A percentile compares a stretch with the other conserved stretches of the same genome.
These are phyloP conservation scores for Arctium lappa DNA, from an alignment of 129 eudicot genomes.

Conservation along the genomic window DNA sequence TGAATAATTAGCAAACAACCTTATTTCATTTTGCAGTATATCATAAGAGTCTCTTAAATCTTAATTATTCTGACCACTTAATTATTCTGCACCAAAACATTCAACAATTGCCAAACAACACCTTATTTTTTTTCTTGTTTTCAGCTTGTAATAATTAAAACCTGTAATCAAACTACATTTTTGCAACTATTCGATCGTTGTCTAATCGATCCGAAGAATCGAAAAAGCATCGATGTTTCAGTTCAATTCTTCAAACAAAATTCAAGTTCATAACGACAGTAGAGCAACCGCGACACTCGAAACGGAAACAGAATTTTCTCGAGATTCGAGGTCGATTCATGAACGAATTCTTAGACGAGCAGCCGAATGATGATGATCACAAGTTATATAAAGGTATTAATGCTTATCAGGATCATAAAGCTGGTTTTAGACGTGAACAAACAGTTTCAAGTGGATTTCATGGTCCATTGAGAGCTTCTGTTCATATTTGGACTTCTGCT, in stretches of 20 bases:
- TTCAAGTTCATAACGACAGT: slow-evolving; percentile 70
- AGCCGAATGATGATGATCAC: slow-evolving; percentile 38
- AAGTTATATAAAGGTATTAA: slow-evolving; percentile 62
- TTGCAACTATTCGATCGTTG: slow-evolving; percentile 28
- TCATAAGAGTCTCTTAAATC: no score
- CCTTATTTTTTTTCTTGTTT: no score
- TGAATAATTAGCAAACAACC: no score
- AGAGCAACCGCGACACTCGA: slow-evolving; percentile 71
- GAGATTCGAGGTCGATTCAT: slow-evolving; percentile 68
- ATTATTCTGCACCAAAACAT: no score
- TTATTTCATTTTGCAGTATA: no score
- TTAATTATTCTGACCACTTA: no score
- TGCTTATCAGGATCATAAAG: slow-evolving; percentile 62
- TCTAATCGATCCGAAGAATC: slow-evolving; percentile 12
- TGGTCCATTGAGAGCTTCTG: slow-evolving; percentile 72
- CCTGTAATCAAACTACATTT: slow-evolving; percentile 30
- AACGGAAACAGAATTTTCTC: slow-evolving; percentile 65
- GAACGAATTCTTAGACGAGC: slow-evolving; percentile 68
- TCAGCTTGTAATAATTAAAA: no score
- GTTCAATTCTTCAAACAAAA: slow-evolving; percentile 57
- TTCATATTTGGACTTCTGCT: slow-evolving; percentile 62
- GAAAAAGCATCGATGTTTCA: slow-evolving; percentile 36
- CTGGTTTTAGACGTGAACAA: slow-evolving; percentile 68
- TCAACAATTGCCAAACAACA: no score
- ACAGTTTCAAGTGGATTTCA: slow-evolving; percentile 72